A percentile compares a stretch with the other conserved stretches of the same genome.
phyloP scores from a whole-genome alignment of 805 yeast species.

The Candida verbasci region DNA sequence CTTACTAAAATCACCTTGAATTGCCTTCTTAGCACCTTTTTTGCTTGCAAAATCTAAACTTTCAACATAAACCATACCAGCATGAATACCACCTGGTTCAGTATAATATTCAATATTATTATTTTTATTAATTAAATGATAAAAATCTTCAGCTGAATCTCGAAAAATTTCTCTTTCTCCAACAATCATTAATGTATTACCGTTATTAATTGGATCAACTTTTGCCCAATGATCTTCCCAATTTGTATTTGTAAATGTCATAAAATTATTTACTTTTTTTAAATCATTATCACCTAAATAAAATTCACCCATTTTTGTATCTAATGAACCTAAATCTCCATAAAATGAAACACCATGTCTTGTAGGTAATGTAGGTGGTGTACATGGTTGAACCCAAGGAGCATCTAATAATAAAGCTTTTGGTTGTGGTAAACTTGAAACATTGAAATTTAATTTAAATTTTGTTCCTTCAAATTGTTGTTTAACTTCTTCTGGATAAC shows the following conservation, averaged over 20 bases:
- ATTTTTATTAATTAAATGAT: constrained; percentile 15
- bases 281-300: constrained; percentile 19
- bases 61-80: constrained; percentile 30
- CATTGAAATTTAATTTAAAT: constrained; percentile 9
- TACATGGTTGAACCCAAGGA: constrained; percentile 35
- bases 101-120: constrained; percentile 15
- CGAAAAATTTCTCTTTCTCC: constrained; percentile 33
- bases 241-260: constrained; percentile 20
- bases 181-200: constrained; percentile 16
- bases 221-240: constrained; percentile 22
- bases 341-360: constrained; percentile 18
- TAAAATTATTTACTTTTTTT: constrained; percentile 14
- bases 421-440: constrained; percentile 21
- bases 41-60: constrained; percentile 24
- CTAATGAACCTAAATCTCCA: constrained; percentile 31
- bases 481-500: constrained; percentile 28
- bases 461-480: constrained; percentile 17
- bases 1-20: constrained; percentile 20
- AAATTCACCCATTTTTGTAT: constrained; percentile 28
- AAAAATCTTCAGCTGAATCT: constrained; percentile 22
- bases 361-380: constrained; percentile 15
- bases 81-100: constrained; percentile 35
- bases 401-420: constrained; percentile 22
- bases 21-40: constrained; percentile 17
- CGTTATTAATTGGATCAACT: constrained; percentile 21